Evolutionary conservation across 768 basidiomycete species (phyloP).

Genomic region (Auriculariales sp.): DNA sequence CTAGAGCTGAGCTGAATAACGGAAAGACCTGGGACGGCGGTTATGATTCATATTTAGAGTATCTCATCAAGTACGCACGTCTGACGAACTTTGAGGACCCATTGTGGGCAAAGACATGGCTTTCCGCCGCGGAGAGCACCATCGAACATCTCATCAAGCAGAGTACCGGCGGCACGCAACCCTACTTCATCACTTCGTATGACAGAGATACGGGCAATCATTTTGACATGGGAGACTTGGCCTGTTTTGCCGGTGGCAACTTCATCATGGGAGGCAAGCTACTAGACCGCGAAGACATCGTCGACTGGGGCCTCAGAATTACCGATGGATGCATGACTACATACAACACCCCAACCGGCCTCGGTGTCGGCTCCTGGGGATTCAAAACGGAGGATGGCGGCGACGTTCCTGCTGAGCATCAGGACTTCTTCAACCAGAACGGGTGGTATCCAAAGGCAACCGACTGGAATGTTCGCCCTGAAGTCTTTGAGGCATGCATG

Average conservation of each 20-base stretch:
- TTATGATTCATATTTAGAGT: slow-evolving; percentile 66
- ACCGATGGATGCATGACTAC: slow-evolving; percentile 74
- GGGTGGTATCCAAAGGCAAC: no score
- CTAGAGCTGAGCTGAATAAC: no score
- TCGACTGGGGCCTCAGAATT: slow-evolving; percentile 42
- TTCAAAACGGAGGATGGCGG: slow-evolving; percentile 27
- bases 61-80: slow-evolving; percentile 57
- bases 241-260: slow-evolving; percentile 63
- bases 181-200: slow-evolving; percentile 55
- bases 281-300: slow-evolving; percentile 54
- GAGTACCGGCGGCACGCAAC: slow-evolving; percentile 46
- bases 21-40: slow-evolving; percentile 48
- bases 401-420: slow-evolving; percentile 21
- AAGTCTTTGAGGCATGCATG: slow-evolving; percentile 47
- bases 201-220: slow-evolving; percentile 30
- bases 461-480: slow-evolving; percentile 54
- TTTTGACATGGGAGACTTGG: slow-evolving; percentile 43
- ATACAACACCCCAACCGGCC: slow-evolving; percentile 58
- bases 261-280: slow-evolving; percentile 60
- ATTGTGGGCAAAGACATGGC: slow-evolving; percentile 53
- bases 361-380: slow-evolving; percentile 59
- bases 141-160: slow-evolving; percentile 42
- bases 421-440: slow-evolving; percentile 51
- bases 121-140: slow-evolving; percentile 55
- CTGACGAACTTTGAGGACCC: slow-evolving; percentile 38